Conservation (phyloP, 345 rosid genomes). For the Hibiscus trionum region DNA sequence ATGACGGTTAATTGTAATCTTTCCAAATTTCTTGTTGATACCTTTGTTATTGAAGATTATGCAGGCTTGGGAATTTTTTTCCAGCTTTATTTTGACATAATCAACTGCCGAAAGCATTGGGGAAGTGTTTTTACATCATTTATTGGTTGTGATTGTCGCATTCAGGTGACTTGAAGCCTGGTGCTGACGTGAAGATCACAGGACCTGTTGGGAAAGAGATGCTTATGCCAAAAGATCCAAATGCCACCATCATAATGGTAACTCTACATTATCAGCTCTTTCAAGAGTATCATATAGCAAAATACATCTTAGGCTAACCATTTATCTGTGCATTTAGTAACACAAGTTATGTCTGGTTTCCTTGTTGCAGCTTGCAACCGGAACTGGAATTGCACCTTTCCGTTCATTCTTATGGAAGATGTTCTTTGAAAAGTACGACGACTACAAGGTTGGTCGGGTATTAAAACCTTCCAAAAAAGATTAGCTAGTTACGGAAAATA, state of each 20-base stretch:
- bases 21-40: background rate
- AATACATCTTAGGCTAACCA: constrained; percentile 6
- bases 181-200: constrained; percentile 59
- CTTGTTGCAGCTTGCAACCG: constrained; percentile 65
- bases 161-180: constrained; percentile 78
- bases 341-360: background rate
- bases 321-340: background rate
- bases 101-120: background rate
- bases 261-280: background rate
- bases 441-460: constrained; percentile 48
- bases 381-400: constrained; percentile 94
- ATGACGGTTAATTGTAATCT: background rate
- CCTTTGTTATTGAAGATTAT: background rate
- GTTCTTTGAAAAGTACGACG: constrained; percentile 82
- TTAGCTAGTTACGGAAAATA: background rate
- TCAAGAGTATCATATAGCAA: background rate
- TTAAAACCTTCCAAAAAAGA: background rate
- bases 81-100: background rate
- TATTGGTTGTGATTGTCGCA: background rate
- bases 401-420: constrained; percentile 82
- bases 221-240: constrained; percentile 97
- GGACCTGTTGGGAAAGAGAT: constrained; percentile 96
- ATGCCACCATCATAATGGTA: constrained; percentile 81
- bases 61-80: background rate
- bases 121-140: background rate